These are phyloP conservation scores for Boechera divaricarpa DNA, from an alignment of 345 rosid genomes.

Conservation along the genomic window DNA sequence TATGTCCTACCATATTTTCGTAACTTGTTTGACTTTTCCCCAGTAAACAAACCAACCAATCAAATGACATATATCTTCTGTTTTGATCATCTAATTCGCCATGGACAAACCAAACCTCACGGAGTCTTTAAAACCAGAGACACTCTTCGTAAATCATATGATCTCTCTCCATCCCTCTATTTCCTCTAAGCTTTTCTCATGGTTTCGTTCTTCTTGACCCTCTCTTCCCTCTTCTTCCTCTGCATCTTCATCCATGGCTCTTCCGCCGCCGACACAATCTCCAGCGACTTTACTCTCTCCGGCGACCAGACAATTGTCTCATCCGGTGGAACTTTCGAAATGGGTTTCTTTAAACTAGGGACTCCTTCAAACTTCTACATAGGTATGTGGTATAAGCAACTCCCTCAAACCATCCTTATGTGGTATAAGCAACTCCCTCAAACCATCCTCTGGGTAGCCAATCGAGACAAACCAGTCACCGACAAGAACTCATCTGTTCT, in stretches of 20 bases:
- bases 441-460: conserved; percentile 78
- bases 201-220: conserved; percentile 33
- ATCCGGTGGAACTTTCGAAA: conserved; percentile 48
- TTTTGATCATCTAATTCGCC: conserved; percentile 15
- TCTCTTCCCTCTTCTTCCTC: conserved; percentile 29
- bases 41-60: conserved; percentile 4
- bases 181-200: conserved; percentile 9
- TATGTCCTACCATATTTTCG: not conserved
- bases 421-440: not conserved
- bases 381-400: conserved; percentile 66
- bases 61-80: not conserved
- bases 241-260: conserved; percentile 43
- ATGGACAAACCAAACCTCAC: conserved; percentile 38
- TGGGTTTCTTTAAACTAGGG: conserved; percentile 75
- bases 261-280: conserved; percentile 58
- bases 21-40: conserved; percentile 35
- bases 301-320: conserved; percentile 70
- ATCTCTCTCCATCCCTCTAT: not conserved
- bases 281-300: conserved; percentile 56
- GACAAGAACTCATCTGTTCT: conserved; percentile 53
- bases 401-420: conserved; percentile 26
- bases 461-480: conserved; percentile 63
- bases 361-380: conserved; percentile 64
- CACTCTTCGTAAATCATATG: conserved; percentile 26
- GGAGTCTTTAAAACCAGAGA: conserved; percentile 20